Evolutionary conservation across 2,329 filamentous ascomycete genomes (phyloP).

Genomic region (Lojkania enalia): DNA sequence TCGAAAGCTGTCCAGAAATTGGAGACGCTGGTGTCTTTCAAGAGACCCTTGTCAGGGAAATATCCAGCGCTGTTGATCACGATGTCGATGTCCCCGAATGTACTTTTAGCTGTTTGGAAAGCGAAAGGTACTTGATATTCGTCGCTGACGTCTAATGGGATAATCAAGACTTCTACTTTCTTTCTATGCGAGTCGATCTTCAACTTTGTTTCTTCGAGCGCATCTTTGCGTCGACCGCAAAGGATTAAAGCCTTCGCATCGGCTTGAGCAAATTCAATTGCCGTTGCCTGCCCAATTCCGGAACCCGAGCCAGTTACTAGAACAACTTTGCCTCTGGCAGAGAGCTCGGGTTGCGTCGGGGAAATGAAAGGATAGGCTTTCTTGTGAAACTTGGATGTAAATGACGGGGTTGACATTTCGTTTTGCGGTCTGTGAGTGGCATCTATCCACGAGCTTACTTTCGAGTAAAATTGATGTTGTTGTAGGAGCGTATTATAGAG

Average conservation of each 20-base stretch:
- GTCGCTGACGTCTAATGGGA: background rate
- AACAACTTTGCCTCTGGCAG: constrained; percentile 16
- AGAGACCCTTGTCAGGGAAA: background rate
- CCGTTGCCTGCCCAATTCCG: constrained; percentile 14
- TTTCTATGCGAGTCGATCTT: background rate
- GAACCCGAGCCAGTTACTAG: constrained; percentile 40
- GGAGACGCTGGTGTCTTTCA: background rate
- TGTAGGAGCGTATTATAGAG: no score
- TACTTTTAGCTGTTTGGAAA: background rate
- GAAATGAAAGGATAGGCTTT: constrained; percentile 27
- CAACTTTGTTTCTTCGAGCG: constrained; percentile 17
- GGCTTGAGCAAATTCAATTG: constrained; percentile 9
- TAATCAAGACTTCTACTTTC: background rate
- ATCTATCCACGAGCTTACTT: no score
- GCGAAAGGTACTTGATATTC: background rate
- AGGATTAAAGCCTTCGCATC: constrained; percentile 12
- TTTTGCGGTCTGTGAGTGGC: no score
- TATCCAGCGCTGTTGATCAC: constrained; percentile 44
- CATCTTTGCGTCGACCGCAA: constrained; percentile 29
- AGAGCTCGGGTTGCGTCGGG: constrained; percentile 20
- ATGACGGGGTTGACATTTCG: no score
- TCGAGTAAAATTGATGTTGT: no score
- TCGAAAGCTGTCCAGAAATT: background rate
- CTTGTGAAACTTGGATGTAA: constrained; percentile 12
- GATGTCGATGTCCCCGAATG: constrained; percentile 1